Evolutionary conservation across 129 eudicot species (phyloP), one percentile per base, ranked within the genome.

Genomic region (Cynara cardunculus): DNA sequence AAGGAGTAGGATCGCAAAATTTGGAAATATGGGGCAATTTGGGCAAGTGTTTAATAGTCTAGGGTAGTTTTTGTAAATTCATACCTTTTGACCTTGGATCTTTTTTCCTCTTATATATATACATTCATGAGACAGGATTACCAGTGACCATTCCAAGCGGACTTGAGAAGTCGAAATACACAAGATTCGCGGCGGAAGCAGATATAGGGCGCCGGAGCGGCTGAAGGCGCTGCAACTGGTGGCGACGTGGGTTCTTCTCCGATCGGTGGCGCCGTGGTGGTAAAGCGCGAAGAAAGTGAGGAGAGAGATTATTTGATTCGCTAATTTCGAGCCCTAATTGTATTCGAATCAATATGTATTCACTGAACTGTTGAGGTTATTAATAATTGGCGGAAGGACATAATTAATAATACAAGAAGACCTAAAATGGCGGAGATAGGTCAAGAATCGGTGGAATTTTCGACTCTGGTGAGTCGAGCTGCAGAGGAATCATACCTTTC

Each of bases 371-470:
- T 65, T 64, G 86, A 71, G 27, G 62, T 59, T 77, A 44, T 71
- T 16, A 9, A 41, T 62, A 83, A 71, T 83, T 39, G 56, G 82
- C 4, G 25, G 30, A 82, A 82, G 31, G 34, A 69, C 34, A 18
- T 82, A 75, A 41, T 9, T 68, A 25, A 53, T 53, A 59, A 59
- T 31, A 59, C 27, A 27, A 56, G 77, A 53, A 65, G 74, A 12
- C 25, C 27, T 71, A 71, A 31, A 78, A 94, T 92, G 97, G 91
- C 80, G 91, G 99, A 90, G 71, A 30, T 91, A 76, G 97, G 97
- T 84, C 93, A 95, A 67, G 91, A 95, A 74, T 89, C 97, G 89
- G 97, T 92, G 83, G 94, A 92, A 59, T 92, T 95, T 74, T 89
- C 97, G 84, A 81, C 97, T 25, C 84, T 95, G 78, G 97, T 95